These are phyloP conservation scores for Veloboletus limbatus DNA, from an alignment of 1,284 basidiomycete genomes.

Conservation along the genomic window DNA sequence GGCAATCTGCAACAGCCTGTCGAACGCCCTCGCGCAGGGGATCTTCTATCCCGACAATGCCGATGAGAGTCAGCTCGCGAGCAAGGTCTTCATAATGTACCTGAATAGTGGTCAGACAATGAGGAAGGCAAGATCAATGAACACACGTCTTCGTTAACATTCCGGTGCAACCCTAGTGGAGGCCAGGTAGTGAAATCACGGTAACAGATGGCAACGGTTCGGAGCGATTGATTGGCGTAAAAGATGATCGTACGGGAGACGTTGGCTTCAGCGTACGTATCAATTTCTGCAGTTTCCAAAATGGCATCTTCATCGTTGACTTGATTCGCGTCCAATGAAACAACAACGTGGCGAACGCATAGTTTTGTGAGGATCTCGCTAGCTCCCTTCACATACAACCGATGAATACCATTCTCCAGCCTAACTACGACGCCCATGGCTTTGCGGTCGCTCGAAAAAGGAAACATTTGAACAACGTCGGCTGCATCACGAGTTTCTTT, in stretches of 20 bases:
- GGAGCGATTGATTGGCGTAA: constrained; percentile 93
- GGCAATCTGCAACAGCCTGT: constrained; percentile 85
- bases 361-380: constrained; percentile 86
- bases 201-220: constrained; percentile 93
- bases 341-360: constrained; percentile 72
- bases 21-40: constrained; percentile 89
- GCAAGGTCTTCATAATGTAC: constrained; percentile 75
- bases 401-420: constrained; percentile 54
- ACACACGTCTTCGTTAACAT: constrained; percentile 56
- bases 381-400: constrained; percentile 91
- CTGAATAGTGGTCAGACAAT: constrained; percentile 27
- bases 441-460: constrained; percentile 94
- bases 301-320: constrained; percentile 29
- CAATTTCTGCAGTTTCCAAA: constrained; percentile 62
- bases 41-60: constrained; percentile 93
- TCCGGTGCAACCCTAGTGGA: constrained; percentile 47
- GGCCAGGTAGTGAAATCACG: constrained; percentile 89
- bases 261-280: constrained; percentile 68
- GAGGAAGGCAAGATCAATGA: not conserved
- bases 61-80: constrained; percentile 78
- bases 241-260: constrained; percentile 91
- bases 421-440: constrained; percentile 92
- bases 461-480: constrained; percentile 83
- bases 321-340: constrained; percentile 41
- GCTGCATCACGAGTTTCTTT: constrained; percentile 65